Conservation (phyloP, 306 rosid genomes). For the Hippophae rhamnoides region DNA sequence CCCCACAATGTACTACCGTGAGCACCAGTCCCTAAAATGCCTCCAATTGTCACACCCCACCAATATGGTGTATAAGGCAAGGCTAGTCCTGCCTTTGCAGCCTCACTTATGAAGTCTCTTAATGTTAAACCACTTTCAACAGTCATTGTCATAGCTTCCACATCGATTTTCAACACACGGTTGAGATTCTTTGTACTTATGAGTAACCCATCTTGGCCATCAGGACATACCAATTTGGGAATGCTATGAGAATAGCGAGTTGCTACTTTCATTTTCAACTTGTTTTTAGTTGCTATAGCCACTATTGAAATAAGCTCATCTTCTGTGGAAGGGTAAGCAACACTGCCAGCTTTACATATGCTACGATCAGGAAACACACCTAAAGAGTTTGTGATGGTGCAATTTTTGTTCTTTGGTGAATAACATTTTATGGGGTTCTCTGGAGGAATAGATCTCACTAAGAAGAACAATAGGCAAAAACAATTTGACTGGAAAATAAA, state of each 20-base stretch:
- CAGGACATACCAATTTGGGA: neutral
- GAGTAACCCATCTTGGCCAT: neutral
- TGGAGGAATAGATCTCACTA: slow-evolving; percentile 35
- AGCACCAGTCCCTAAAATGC: neutral
- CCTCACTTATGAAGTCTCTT: neutral
- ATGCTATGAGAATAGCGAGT: neutral
- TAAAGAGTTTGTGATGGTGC: slow-evolving; percentile 67
- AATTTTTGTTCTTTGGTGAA: slow-evolving; percentile 32
- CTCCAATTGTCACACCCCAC: no score
- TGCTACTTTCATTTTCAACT: neutral
- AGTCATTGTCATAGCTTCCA: neutral
- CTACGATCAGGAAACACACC: neutral
- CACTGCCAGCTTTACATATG: neutral
- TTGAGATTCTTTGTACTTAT: neutral
- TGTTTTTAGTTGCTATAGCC: neutral
- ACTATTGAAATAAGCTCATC: neutral
- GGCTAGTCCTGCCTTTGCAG: no score
- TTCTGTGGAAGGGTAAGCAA: neutral
- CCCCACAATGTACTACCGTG: neutral
- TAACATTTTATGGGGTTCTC: slow-evolving; percentile 53
- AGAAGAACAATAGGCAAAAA: slow-evolving; percentile 20
- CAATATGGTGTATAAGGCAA: no score
- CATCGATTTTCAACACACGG: neutral
- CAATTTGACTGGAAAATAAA: neutral
- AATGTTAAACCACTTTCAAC: neutral